These are phyloP conservation scores for Phtheirospermum japonicum DNA, from an alignment of 257 asterid genomes.

Conservation along the genomic window DNA sequence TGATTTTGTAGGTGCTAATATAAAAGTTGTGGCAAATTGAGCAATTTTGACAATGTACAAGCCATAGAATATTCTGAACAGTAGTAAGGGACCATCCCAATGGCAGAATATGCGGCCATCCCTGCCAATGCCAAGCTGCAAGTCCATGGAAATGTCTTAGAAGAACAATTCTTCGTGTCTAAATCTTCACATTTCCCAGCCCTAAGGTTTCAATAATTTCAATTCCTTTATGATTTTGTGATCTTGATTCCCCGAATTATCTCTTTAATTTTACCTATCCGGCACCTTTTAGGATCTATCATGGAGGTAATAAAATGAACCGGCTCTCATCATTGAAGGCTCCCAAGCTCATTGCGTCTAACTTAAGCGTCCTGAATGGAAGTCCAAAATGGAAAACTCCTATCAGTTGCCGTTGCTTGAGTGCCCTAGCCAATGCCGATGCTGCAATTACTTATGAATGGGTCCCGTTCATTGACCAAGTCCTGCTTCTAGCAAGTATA, in stretches of 20 bases:
- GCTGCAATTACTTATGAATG: slow-evolving; percentile 45
- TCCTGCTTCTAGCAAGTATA: slow-evolving; percentile 69
- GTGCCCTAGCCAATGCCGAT: slow-evolving; percentile 54
- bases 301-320: slow-evolving; percentile 30
- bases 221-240: slow-evolving; percentile 18
- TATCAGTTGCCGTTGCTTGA: slow-evolving; percentile 47
- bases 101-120: slow-evolving; percentile 61
- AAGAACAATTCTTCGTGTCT: slow-evolving; percentile 35
- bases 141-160: slow-evolving; percentile 32
- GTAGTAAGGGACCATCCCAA: slow-evolving; percentile 29
- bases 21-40: slow-evolving; percentile 26
- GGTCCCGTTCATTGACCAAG: slow-evolving; percentile 69
- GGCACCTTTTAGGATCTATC: slow-evolving; percentile 37
- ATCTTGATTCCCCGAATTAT: background rate
- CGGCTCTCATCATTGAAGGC: slow-evolving; percentile 31
- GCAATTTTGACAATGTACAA: slow-evolving; percentile 31
- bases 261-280: slow-evolving; percentile 4
- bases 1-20: slow-evolving; percentile 34
- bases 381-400: slow-evolving; percentile 31
- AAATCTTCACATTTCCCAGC: slow-evolving; percentile 32
- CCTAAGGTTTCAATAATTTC: slow-evolving; percentile 43
- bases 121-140: slow-evolving; percentile 48
- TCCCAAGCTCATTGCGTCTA: slow-evolving; percentile 33
- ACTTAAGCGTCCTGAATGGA: slow-evolving; percentile 29
- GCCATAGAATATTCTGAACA: slow-evolving; percentile 38